These are phyloP conservation scores for Sapria himalayana DNA, from an alignment of 345 rosid species.

Conservation along the genomic window DNA sequence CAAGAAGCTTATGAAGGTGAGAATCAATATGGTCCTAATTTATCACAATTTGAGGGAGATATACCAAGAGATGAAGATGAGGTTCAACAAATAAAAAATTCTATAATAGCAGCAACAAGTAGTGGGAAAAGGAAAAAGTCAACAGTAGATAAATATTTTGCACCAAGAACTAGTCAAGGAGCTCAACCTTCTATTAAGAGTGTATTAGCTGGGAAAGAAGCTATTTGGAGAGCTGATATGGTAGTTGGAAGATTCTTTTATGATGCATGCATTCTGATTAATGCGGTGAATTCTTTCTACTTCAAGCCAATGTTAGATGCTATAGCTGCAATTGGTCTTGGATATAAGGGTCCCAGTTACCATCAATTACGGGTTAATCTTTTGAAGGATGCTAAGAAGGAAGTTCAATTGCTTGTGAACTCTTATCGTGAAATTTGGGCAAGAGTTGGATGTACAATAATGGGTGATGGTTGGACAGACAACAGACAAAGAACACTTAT, in stretches of 20 bases:
- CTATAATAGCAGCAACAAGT: no score
- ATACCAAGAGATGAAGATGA: no score
- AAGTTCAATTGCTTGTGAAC: slow-evolving; percentile 15
- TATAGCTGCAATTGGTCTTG: slow-evolving; percentile 20
- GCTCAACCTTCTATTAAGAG: no score
- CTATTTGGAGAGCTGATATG: slow-evolving; percentile 21
- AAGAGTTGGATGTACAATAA: slow-evolving; percentile 28
- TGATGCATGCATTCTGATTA: slow-evolving; percentile 25
- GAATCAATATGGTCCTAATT: no score
- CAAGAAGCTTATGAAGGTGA: no score
- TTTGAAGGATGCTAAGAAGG: slow-evolving; percentile 18
- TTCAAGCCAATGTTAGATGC: slow-evolving; percentile 29
- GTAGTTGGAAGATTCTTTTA: slow-evolving; percentile 24
- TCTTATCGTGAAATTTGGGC: no score
- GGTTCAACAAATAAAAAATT: no score
- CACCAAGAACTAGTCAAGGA: no score
- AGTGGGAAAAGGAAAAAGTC: no score
- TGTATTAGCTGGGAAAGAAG: no score
- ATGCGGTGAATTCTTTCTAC: slow-evolving; percentile 20
- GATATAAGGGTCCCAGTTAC: slow-evolving; percentile 25
- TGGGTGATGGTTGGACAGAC: slow-evolving; percentile 27
- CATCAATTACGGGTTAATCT: slow-evolving; percentile 15
- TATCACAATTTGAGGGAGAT: no score
- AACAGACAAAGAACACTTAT: slow-evolving; percentile 13
- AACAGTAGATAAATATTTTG: no score